A percentile compares a stretch with the other conserved stretches of the same genome.
These are phyloP conservation scores for Mallotus repandus DNA, from an alignment of 441 rosid genomes.

Conservation along the genomic window DNA sequence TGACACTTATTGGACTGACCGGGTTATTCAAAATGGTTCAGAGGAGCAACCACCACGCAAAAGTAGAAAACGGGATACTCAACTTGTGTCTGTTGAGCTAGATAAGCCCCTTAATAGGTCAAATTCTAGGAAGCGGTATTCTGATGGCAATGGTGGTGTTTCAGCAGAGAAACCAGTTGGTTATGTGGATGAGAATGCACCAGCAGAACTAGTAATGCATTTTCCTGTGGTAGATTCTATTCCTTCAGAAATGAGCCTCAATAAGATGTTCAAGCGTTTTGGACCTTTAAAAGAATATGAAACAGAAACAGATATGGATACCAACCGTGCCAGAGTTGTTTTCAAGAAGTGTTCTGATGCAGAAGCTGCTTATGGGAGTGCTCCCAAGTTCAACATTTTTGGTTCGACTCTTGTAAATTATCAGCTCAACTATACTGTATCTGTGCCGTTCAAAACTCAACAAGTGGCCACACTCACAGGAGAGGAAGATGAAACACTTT, in stretches of 20 bases:
- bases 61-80: constrained; percentile 45
- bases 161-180: constrained; percentile 46
- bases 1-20: constrained; percentile 96
- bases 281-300: constrained; percentile 80
- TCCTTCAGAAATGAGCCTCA: constrained; percentile 76
- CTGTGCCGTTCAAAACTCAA: constrained; percentile 67
- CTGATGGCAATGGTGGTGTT: constrained; percentile 42
- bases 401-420: constrained; percentile 69
- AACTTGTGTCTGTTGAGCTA: constrained; percentile 48
- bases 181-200: constrained; percentile 63
- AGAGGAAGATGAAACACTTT: constrained; percentile 49
- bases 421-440: constrained; percentile 66
- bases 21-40: constrained; percentile 78
- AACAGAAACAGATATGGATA: constrained; percentile 75
- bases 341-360: constrained; percentile 81
- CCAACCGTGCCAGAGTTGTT: constrained; percentile 85
- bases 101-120: constrained; percentile 56
- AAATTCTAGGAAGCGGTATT: constrained; percentile 57
- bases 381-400: constrained; percentile 76
- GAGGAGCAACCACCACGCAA: constrained; percentile 66
- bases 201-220: constrained; percentile 85
- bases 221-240: constrained; percentile 67
- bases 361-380: constrained; percentile 76
- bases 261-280: constrained; percentile 81
- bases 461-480: constrained; percentile 35